A percentile compares a stretch with the other conserved stretches of the same genome.
phyloP scores from a whole-genome alignment of 331 rosid species.

The Quercus lobata region DNA sequence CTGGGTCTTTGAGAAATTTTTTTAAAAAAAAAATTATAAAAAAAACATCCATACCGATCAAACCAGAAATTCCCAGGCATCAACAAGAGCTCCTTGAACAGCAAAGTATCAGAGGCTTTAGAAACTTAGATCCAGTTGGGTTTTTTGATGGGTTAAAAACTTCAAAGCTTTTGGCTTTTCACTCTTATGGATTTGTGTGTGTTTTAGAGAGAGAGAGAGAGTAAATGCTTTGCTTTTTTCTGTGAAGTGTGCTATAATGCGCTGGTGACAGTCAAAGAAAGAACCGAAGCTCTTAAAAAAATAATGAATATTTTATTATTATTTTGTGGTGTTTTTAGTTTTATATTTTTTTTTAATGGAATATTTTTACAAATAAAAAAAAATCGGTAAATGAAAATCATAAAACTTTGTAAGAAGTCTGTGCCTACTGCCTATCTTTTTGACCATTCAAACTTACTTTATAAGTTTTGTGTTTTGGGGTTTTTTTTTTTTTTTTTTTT shows the following conservation, averaged over 20 bases:
- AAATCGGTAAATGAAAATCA: neutral
- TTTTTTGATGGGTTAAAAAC: neutral
- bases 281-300: conserved; percentile 19
- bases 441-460: conserved; percentile 51
- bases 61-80: conserved; percentile 19
- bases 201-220: conserved; percentile 6
- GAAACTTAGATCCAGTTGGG: conserved; percentile 43
- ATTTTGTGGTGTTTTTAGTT: neutral
- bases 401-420: neutral
- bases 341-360: neutral
- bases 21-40: too few relatives aligned
- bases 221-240: conserved; percentile 30
- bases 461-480: neutral
- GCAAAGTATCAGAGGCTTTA: conserved; percentile 21
- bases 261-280: conserved; percentile 72
- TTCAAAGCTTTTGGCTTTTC: neutral
- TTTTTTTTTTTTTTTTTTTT: neutral
- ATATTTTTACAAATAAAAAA: neutral
- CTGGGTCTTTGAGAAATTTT: neutral
- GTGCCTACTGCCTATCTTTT: conserved; percentile 23
- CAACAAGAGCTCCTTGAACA: conserved; percentile 14
- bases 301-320: neutral
- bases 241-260: conserved; percentile 54
- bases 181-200: conserved; percentile 23
- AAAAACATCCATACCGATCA: conserved; percentile 31